Conservation (phyloP, 2,329 filamentous ascomycete species). For the Orbilia javanica region DNA sequence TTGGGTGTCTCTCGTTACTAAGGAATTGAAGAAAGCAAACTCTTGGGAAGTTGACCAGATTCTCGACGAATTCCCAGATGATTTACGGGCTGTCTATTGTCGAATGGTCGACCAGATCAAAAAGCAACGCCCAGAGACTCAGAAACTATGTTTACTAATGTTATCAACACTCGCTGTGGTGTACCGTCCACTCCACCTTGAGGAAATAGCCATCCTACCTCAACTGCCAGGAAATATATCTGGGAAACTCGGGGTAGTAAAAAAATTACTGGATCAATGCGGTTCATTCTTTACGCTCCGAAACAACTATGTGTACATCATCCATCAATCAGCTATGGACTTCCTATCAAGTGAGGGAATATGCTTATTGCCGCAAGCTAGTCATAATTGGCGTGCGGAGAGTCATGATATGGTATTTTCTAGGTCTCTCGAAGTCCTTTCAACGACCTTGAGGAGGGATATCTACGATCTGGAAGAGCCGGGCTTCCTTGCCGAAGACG, state of each 20-base stretch:
- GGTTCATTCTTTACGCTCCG: slow-evolving; percentile 66
- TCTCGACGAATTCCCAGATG: slow-evolving; percentile 63
- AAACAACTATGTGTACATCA: slow-evolving; percentile 63
- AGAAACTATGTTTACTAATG: slow-evolving; percentile 27
- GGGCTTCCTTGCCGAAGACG: slow-evolving; percentile 57
- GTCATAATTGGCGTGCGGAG: slow-evolving; percentile 53
- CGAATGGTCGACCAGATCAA: slow-evolving; percentile 65
- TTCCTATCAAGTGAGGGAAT: slow-evolving; percentile 63
- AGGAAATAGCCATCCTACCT: neutral
- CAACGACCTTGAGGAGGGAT: neutral
- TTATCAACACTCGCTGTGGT: neutral
- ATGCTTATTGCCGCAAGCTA: slow-evolving; percentile 63
- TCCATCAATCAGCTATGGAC: slow-evolving; percentile 68
- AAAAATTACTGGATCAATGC: slow-evolving; percentile 64
- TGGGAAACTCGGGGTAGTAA: slow-evolving; percentile 57
- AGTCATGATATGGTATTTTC: slow-evolving; percentile 28
- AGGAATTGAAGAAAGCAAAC: slow-evolving; percentile 62
- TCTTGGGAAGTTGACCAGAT: slow-evolving; percentile 53
- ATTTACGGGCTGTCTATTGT: slow-evolving; percentile 65
- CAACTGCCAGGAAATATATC: slow-evolving; percentile 41
- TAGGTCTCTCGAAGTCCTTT: slow-evolving; percentile 2
- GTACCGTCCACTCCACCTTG: slow-evolving; percentile 1
- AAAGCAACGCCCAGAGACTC: neutral
- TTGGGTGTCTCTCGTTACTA: slow-evolving; percentile 67
- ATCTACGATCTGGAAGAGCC: neutral